phyloP scores from a whole-genome alignment of 495 filamentous ascomycete species.

The Glarea lozoyensis region DNA sequence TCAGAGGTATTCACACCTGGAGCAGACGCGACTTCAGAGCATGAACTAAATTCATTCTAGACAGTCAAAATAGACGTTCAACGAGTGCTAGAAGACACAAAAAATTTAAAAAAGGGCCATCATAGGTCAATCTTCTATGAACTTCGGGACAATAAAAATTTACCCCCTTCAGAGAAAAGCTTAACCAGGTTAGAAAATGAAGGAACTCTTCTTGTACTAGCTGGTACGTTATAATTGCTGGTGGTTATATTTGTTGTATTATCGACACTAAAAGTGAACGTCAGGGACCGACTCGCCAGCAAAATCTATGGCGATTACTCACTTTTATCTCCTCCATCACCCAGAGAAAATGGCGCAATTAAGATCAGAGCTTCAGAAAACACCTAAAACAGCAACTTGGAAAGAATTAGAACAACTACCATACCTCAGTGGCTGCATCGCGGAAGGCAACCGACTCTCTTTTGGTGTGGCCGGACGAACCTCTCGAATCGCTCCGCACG shows the following conservation, averaged over 20 bases:
- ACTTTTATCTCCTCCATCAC: conserved; percentile 23
- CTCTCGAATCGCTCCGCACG: conserved; percentile 25
- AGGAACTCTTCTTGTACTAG: conserved; percentile 21
- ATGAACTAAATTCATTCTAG: conserved; percentile 14
- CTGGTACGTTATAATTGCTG: conserved; percentile 22
- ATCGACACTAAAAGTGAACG: too few species aligned
- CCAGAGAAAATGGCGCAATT: conserved; percentile 17
- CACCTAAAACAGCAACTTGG: conserved; percentile 16
- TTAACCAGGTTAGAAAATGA: conserved; percentile 7
- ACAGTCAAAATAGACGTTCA: conserved; percentile 1
- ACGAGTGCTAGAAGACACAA: conserved; percentile 17
- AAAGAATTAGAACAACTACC: conserved; percentile 30
- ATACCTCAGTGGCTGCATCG: conserved; percentile 28
- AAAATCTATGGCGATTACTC: conserved; percentile 21
- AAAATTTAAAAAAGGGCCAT: conserved; percentile 24
- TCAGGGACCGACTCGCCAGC: conserved; percentile 14
- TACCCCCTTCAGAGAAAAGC: conserved; percentile 1
- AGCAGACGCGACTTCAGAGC: too few species aligned
- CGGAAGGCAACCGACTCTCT: conserved; percentile 32
- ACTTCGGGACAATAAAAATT: conserved; percentile 5
- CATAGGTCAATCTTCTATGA: conserved; percentile 18
- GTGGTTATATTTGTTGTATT: too few species aligned
- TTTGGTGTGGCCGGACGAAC: conserved; percentile 26
- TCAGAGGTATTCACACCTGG: conserved; percentile 29
- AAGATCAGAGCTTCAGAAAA: conserved; percentile 19